A percentile compares a stretch with the other conserved stretches of the same genome.
Conservation (phyloP, 2,329 filamentous ascomycete genomes). For the Penicillium sp. region DNA sequence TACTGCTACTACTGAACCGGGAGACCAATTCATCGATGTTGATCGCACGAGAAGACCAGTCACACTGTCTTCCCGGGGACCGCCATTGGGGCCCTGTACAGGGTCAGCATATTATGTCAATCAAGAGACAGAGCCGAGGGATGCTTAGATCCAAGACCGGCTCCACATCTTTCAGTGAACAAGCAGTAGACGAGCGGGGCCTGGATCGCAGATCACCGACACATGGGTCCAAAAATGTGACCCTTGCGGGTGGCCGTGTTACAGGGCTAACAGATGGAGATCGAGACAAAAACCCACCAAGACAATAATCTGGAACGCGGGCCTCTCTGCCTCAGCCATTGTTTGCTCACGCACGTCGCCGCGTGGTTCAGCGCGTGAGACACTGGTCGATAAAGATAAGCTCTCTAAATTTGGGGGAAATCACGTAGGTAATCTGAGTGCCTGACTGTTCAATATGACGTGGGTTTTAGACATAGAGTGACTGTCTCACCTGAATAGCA, state of each 20-base stretch:
- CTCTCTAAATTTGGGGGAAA: background rate
- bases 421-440: background rate
- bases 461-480: background rate
- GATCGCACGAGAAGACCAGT: conserved; percentile 90
- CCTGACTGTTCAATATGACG: conserved; percentile 1
- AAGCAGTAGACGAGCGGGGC: background rate
- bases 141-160: conserved; percentile 25
- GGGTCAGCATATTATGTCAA: conserved; percentile 33
- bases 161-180: conserved; percentile 5
- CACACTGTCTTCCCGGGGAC: conserved; percentile 85
- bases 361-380: conserved; percentile 11
- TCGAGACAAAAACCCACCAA: conserved; percentile 60
- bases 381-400: conserved; percentile 1
- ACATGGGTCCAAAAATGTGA: conserved; percentile 10
- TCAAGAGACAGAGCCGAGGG: conserved; percentile 9
- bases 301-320: conserved; percentile 73
- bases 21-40: conserved; percentile 74
- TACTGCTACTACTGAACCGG: conserved; percentile 83
- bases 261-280: background rate
- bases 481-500: conserved; percentile 11
- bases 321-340: conserved; percentile 33
- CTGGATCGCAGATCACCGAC: background rate
- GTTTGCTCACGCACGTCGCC: conserved; percentile 4
- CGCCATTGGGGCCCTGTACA: conserved; percentile 79
- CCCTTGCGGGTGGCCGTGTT: conserved; percentile 10